These are phyloP conservation scores for Aspergillus coremiiformis DNA, from an alignment of 495 filamentous ascomycete genomes.

Conservation along the genomic window DNA sequence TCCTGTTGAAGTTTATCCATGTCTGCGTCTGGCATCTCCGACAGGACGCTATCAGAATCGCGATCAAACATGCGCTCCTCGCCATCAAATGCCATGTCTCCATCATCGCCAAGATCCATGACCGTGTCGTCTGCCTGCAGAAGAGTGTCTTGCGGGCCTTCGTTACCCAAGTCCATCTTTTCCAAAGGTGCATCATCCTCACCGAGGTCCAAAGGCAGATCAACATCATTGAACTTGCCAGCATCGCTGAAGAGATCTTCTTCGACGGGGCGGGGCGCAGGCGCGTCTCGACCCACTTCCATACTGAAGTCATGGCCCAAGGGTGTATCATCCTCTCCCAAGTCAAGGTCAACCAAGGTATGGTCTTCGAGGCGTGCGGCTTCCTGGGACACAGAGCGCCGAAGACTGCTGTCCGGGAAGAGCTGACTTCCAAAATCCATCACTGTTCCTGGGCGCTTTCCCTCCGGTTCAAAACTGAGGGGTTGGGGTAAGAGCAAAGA, in stretches of 20 bases:
- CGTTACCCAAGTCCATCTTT: conserved; percentile 30
- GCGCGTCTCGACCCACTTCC: conserved; percentile 79
- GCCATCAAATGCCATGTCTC: conserved; percentile 46
- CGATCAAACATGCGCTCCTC: conserved; percentile 55
- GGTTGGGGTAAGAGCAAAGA: conserved; percentile 66
- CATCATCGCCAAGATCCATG: conserved; percentile 42
- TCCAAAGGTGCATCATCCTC: conserved; percentile 44
- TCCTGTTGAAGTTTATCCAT: conserved; percentile 35
- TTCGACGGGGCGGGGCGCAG: conserved; percentile 53
- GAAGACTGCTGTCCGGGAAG: conserved; percentile 53
- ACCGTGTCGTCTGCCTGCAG: conserved; percentile 31
- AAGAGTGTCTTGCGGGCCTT: conserved; percentile 24
- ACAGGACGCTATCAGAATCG: conserved; percentile 43
- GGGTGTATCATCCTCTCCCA: conserved; percentile 44
- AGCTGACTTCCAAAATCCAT: conserved; percentile 60
- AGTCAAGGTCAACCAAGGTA: conserved; percentile 42
- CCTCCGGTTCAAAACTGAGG: conserved; percentile 49
- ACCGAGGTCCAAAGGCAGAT: conserved; percentile 46
- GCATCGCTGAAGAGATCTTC: conserved; percentile 69
- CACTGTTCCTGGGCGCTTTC: conserved; percentile 46
- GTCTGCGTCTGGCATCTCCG: conserved; percentile 46
- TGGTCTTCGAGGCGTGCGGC: conserved; percentile 44
- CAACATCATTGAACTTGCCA: conserved; percentile 41
- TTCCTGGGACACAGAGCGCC: conserved; percentile 44
- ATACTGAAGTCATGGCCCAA: conserved; percentile 54